A percentile compares a stretch with the other conserved stretches of the same genome.
Conservation (phyloP, 768 basidiomycete genomes). For the Antrodiella citrinella region DNA sequence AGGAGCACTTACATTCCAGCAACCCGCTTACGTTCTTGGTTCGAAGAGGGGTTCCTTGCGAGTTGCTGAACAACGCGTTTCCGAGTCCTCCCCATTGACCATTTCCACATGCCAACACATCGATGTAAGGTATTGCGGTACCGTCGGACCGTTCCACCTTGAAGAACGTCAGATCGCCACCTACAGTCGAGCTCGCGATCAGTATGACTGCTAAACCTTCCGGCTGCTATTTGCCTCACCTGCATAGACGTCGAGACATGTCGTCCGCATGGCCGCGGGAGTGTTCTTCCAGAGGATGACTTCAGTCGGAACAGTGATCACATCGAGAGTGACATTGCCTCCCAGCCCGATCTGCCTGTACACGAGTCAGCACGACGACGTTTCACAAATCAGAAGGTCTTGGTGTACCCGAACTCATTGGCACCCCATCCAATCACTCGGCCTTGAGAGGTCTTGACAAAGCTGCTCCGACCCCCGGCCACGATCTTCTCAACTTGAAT, state of each 20-base stretch:
- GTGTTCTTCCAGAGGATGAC: constrained; percentile 60
- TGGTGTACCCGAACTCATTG: constrained; percentile 78
- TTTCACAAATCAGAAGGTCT: neutral
- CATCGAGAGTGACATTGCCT: constrained; percentile 47
- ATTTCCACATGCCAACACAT: constrained; percentile 72
- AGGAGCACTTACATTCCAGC: constrained; percentile 66
- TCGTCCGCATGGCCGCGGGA: constrained; percentile 41
- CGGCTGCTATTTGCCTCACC: constrained; percentile 32
- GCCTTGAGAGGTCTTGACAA: constrained; percentile 59
- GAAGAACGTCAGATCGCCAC: constrained; percentile 74
- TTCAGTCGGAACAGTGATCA: constrained; percentile 79
- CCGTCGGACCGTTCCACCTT: constrained; percentile 48
- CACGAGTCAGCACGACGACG: neutral
- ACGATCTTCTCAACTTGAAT: constrained; percentile 61
- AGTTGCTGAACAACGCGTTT: constrained; percentile 56
- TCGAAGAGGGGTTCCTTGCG: constrained; percentile 60
- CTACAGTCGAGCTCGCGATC: constrained; percentile 27
- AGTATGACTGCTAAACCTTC: neutral
- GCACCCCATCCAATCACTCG: constrained; percentile 85
- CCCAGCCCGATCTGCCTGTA: constrained; percentile 78
- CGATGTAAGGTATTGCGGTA: constrained; percentile 31
- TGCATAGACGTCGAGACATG: constrained; percentile 58
- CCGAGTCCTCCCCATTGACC: constrained; percentile 80
- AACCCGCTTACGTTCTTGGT: constrained; percentile 79
- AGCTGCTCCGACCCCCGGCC: constrained; percentile 66